These are phyloP conservation scores for Rosa rugosa DNA, from an alignment of 306 rosid genomes.

Conservation along the genomic window DNA sequence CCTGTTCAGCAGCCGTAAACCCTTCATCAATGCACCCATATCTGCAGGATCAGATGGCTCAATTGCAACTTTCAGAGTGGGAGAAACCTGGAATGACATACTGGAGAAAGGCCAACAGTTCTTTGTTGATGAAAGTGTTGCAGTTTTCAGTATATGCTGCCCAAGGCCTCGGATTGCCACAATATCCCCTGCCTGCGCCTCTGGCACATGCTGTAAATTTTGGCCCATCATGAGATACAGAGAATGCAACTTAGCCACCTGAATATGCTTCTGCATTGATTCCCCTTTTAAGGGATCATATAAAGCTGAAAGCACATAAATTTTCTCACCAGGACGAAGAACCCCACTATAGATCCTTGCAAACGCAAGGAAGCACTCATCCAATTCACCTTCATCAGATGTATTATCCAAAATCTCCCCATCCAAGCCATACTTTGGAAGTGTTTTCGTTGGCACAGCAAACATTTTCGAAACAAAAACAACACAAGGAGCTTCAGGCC, in stretches of 20 bases:
- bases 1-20: constrained; percentile 76
- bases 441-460: constrained; percentile 73
- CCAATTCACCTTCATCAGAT: constrained; percentile 56
- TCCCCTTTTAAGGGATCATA: constrained; percentile 83
- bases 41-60: constrained; percentile 93
- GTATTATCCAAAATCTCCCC: constrained; percentile 39
- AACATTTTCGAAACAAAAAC: constrained; percentile 92
- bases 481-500: constrained; percentile 71
- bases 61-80: constrained; percentile 81
- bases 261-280: constrained; percentile 71
- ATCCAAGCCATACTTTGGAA: constrained; percentile 42
- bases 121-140: constrained; percentile 79
- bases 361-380: constrained; percentile 89
- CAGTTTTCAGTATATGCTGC: constrained; percentile 83
- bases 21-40: constrained; percentile 62
- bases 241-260: constrained; percentile 72
- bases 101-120: constrained; percentile 94
- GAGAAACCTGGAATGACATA: constrained; percentile 80
- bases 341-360: constrained; percentile 90
- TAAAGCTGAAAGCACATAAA: constrained; percentile 86
- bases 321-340: constrained; percentile 58
- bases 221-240: constrained; percentile 95
- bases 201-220: constrained; percentile 67
- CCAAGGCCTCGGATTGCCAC: constrained; percentile 94
- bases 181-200: constrained; percentile 74